Conservation (phyloP, 805 yeast species). For the Ogataea methylovora region DNA sequence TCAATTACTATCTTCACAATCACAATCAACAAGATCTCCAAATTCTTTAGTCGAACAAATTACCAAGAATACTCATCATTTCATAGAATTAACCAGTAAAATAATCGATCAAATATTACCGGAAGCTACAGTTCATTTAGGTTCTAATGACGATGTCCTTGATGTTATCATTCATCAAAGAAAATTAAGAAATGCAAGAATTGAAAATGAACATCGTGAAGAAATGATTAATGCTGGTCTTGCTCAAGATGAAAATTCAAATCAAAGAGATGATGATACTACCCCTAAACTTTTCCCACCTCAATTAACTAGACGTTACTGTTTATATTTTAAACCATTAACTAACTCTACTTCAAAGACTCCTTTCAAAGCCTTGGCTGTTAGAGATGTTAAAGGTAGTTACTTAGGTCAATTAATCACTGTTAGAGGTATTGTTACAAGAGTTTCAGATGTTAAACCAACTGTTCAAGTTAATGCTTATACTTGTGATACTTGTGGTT, state of each 20-base stretch:
- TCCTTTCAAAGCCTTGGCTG: slow-evolving; percentile 60
- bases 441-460: slow-evolving; percentile 96
- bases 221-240: slow-evolving; percentile 43
- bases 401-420: slow-evolving; percentile 84
- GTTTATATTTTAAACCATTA: slow-evolving; percentile 79
- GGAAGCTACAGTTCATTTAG: slow-evolving; percentile 70
- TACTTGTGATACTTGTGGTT: slow-evolving; percentile 96
- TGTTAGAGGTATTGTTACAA: slow-evolving; percentile 87
- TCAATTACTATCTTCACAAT: slow-evolving; percentile 13
- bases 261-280: slow-evolving; percentile 19
- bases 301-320: slow-evolving; percentile 78
- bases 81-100: slow-evolving; percentile 65
- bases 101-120: slow-evolving; percentile 83
- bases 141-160: slow-evolving; percentile 80
- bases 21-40: slow-evolving; percentile 1
- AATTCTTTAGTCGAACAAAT: slow-evolving; percentile 46
- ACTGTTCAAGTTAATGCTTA: slow-evolving; percentile 86
- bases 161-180: slow-evolving; percentile 93
- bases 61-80: slow-evolving; percentile 68
- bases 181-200: slow-evolving; percentile 68
- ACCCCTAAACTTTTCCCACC: slow-evolving; percentile 68
- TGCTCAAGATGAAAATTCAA: slow-evolving; percentile 17
- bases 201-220: slow-evolving; percentile 58
- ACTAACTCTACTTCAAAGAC: slow-evolving; percentile 30
- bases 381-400: slow-evolving; percentile 80